Evolutionary conservation across 2,329 filamentous ascomycete species (phyloP).

Genomic region (Exophiala phaeomuriformis): DNA sequence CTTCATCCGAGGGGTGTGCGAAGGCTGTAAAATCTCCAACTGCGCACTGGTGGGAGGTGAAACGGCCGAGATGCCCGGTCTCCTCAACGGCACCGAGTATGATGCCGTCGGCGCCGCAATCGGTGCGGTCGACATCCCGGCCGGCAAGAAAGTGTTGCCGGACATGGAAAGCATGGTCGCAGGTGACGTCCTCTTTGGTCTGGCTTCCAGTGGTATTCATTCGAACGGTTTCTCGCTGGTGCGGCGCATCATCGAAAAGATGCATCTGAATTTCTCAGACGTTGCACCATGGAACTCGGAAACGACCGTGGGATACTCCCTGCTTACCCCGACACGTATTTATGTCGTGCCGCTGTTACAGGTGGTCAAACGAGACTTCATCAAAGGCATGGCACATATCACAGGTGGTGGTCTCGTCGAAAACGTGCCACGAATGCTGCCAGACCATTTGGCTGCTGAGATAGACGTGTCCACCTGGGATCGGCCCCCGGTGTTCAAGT

Average conservation of each 20-base stretch:
- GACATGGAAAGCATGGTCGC: slow-evolving; percentile 65
- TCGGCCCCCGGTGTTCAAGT: slow-evolving; percentile 71
- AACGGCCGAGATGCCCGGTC: slow-evolving; percentile 96
- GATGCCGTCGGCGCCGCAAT: slow-evolving; percentile 87
- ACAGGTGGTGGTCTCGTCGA: slow-evolving; percentile 89
- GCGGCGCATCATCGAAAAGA: slow-evolving; percentile 71
- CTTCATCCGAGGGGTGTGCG: slow-evolving; percentile 87
- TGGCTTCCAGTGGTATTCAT: slow-evolving; percentile 80
- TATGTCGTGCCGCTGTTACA: slow-evolving; percentile 79
- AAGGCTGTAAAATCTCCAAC: slow-evolving; percentile 74
- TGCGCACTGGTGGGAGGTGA: slow-evolving; percentile 95
- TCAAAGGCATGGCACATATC: slow-evolving; percentile 95
- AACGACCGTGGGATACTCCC: slow-evolving; percentile 57
- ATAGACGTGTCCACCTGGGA: slow-evolving; percentile 72
- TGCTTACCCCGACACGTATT: slow-evolving; percentile 85
- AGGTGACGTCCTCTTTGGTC: slow-evolving; percentile 78
- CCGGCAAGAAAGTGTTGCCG: slow-evolving; percentile 61
- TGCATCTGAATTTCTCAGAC: slow-evolving; percentile 63
- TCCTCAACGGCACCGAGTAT: slow-evolving; percentile 83
- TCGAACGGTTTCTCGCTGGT: slow-evolving; percentile 98
- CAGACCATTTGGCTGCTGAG: slow-evolving; percentile 66
- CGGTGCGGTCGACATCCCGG: slow-evolving; percentile 60
- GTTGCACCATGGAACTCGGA: slow-evolving; percentile 65
- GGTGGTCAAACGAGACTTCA: slow-evolving; percentile 52
- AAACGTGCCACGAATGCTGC: slow-evolving; percentile 92